A percentile compares a stretch with the other conserved stretches of the same genome.
These are phyloP conservation scores for Phytopythium ostracodes DNA, from an alignment of 352 stramenopile genomes.

Conservation along the genomic window DNA sequence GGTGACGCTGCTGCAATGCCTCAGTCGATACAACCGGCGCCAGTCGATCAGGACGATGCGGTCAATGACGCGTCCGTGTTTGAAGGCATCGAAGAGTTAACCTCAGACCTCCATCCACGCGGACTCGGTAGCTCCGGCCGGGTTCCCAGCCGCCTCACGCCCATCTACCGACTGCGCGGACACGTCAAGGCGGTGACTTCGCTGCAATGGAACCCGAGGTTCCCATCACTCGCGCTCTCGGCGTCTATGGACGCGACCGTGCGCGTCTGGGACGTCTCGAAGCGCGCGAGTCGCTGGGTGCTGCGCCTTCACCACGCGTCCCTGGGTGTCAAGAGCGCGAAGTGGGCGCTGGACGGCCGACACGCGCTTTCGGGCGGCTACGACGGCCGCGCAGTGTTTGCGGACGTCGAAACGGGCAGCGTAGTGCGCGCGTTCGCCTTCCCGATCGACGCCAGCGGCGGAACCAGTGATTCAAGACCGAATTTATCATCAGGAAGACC, in stretches of 20 bases:
- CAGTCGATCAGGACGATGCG: neutral
- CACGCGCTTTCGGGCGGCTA: constrained; percentile 41
- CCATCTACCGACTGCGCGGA: constrained; percentile 11
- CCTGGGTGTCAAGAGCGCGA: constrained; percentile 43
- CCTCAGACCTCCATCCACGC: no score
- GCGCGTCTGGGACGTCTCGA: constrained; percentile 34
- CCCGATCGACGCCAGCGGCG: neutral
- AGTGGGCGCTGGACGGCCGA: constrained; percentile 46
- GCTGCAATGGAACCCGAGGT: constrained; percentile 40
- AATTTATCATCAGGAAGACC: constrained; percentile 7
- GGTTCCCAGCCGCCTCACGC: neutral
- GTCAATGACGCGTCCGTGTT: neutral
- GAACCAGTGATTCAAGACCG: neutral
- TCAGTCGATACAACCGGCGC: no score
- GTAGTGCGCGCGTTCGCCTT: neutral
- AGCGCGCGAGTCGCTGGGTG: constrained; percentile 8
- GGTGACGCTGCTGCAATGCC: neutral
- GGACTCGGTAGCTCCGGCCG: neutral
- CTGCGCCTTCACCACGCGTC: constrained; percentile 24
- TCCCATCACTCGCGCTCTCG: constrained; percentile 37
- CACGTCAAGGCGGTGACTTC: constrained; percentile 33
- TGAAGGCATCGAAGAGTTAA: neutral
- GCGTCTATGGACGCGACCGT: constrained; percentile 58
- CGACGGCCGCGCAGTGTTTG: constrained; percentile 24
- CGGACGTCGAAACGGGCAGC: constrained; percentile 31